These are phyloP conservation scores for Leucosporidium creatinivorum DNA, from an alignment of 768 basidiomycete genomes.

Conservation along the genomic window DNA sequence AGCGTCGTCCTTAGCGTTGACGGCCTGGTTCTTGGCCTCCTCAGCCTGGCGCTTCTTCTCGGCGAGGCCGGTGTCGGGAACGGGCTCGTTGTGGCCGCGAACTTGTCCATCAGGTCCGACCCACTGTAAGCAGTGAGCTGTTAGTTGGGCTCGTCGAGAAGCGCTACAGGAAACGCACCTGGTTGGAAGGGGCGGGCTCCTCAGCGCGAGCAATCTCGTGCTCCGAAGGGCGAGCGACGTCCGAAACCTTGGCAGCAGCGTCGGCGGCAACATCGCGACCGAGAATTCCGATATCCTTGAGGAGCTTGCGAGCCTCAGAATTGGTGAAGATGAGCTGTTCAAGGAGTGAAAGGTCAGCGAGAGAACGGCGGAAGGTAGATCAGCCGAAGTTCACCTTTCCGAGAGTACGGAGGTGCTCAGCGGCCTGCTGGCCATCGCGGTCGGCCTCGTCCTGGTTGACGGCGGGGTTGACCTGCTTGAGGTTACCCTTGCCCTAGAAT, in stretches of 20 bases:
- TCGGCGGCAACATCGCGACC: slow-evolving; percentile 44
- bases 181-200: slow-evolving; percentile 59
- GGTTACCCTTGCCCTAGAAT: slow-evolving; percentile 26
- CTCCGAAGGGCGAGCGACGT: slow-evolving; percentile 57
- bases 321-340: slow-evolving; percentile 72
- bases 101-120: slow-evolving; percentile 47
- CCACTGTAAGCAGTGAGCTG: slow-evolving; percentile 22
- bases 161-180: slow-evolving; percentile 42
- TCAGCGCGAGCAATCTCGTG: slow-evolving; percentile 61
- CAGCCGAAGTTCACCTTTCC: slow-evolving; percentile 30
- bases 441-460: slow-evolving; percentile 47
- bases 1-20: slow-evolving; percentile 27
- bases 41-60: slow-evolving; percentile 39
- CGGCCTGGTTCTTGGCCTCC: slow-evolving; percentile 35
- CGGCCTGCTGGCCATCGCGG: slow-evolving; percentile 60
- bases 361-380: too few species aligned
- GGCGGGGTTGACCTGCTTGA: slow-evolving; percentile 49
- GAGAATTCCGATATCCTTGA: slow-evolving; percentile 43
- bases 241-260: slow-evolving; percentile 62
- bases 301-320: slow-evolving; percentile 45
- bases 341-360: slow-evolving; percentile 42
- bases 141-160: neutral
- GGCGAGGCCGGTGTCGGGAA: slow-evolving; percentile 48
- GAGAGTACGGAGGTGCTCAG: slow-evolving; percentile 79
- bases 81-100: slow-evolving; percentile 47